Percentiles rank a stretch among this genome's conserved stretches.
These are phyloP conservation scores for Phalaenopsis hybrid DNA, from an alignment of 116 monocot species.

Conservation along the genomic window DNA sequence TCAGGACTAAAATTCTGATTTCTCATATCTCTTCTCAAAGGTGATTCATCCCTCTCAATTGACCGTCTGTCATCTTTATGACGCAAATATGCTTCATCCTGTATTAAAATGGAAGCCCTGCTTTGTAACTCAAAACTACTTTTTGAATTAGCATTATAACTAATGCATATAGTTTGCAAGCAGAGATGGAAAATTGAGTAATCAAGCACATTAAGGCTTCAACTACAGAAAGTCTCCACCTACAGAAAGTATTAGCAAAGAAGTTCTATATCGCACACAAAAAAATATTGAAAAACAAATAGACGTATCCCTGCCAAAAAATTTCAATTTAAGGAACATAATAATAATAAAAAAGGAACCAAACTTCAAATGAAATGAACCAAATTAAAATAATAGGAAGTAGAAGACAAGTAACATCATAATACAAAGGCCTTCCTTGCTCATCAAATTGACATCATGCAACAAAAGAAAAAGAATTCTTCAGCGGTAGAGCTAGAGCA, in stretches of 20 bases:
- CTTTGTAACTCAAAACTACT: conserved; percentile 55
- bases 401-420: background rate
- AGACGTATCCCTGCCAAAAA: too few relatives aligned
- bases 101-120: conserved; percentile 33
- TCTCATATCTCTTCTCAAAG: conserved; percentile 39
- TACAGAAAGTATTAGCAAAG: background rate
- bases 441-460: background rate
- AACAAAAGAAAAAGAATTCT: background rate
- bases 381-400: background rate
- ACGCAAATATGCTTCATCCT: conserved; percentile 38
- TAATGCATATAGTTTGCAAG: background rate
- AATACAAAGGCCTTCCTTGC: background rate
- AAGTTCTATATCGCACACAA: background rate
- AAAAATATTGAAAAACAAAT: background rate
- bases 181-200: background rate
- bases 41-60: conserved; percentile 34
- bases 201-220: background rate
- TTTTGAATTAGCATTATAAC: conserved; percentile 17
- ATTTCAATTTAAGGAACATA: background rate
- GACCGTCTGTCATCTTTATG: conserved; percentile 32
- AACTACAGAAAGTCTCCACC: background rate
- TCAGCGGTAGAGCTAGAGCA: background rate
- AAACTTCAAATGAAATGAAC: background rate
- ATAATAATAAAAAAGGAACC: background rate
- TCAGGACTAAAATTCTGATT: conserved; percentile 32